phyloP scores from a whole-genome alignment of 129 eudicot species.

The Flaveria sonorensis region DNA sequence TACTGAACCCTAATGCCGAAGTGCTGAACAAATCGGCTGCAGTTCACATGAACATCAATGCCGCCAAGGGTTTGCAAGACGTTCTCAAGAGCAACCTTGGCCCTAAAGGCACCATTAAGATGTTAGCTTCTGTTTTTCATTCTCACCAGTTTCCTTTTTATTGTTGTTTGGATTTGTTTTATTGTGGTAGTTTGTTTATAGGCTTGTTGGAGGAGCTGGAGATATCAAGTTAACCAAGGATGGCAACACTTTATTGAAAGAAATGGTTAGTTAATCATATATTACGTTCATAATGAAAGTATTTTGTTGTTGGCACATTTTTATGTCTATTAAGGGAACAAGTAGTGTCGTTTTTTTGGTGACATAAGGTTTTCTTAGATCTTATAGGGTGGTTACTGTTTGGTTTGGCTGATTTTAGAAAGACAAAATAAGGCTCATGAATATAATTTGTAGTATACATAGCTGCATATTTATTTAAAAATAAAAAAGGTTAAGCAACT shows the following conservation, averaged over 20 bases:
- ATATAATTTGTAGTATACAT: no score
- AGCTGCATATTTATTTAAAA: no score
- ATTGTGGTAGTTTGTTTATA: slow-evolving; percentile 14
- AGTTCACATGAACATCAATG: slow-evolving; percentile 89
- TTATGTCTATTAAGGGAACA: not conserved
- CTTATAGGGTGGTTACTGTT: no score
- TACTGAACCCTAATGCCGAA: slow-evolving; percentile 89
- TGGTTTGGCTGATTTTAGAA: no score
- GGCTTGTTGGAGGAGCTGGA: slow-evolving; percentile 99
- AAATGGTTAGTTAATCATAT: slow-evolving; percentile 64
- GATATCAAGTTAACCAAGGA: slow-evolving; percentile 94
- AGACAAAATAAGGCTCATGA: no score
- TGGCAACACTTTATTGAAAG: slow-evolving; percentile 86
- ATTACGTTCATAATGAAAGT: not conserved
- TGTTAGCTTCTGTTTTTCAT: slow-evolving; percentile 35
- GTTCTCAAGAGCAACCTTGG: slow-evolving; percentile 93
- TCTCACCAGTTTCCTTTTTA: not conserved
- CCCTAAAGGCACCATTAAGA: slow-evolving; percentile 95
- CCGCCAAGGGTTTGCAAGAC: slow-evolving; percentile 92
- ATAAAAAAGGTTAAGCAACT: no score
- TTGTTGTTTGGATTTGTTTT: not conserved
- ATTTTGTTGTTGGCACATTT: not conserved
- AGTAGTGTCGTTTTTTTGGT: not conserved
- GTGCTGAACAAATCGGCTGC: slow-evolving; percentile 95
- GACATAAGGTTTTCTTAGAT: not conserved